Base-by-base conservation (phyloP, 257 asterid genomes). In the Solanum medicagineum region DNA sequence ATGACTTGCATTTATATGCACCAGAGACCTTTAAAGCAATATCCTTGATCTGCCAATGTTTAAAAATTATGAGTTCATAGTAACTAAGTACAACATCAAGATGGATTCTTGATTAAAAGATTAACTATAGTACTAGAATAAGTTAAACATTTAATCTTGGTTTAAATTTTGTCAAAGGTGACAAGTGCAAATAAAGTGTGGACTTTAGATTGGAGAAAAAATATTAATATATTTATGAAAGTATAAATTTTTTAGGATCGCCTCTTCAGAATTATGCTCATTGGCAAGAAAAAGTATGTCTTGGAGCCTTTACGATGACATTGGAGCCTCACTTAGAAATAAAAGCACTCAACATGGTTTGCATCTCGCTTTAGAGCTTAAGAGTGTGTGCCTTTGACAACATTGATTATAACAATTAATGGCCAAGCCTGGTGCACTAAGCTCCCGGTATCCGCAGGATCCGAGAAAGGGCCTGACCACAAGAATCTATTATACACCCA, bases 1-100 rank as follows among this genome's bases (percentile, higher is more conserved):
- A 87, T 2, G 94, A 92, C 91, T 93, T 94, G 89, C 97, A 92
- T 83, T 96, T 94, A 66, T 79, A 81, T 9, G 92, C 85, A 62
- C 98, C 95, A 4, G 99, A 93, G 9, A 94, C 98, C 86, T 95
- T 96, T 89, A 95, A 87, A n/a, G 95, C 98, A 88, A 95, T 94
- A 86, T 95, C 99, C 92, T 94, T 96, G 66, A 96, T 94, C 99
- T 94, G 93, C 59, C 88, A 47, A 69, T 57, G 47, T 77, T 24
- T 51, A 51, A 14, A 51, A 14, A 26, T 6, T 17, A 16, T 24
- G 5, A 77, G 63, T 73, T 73, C 81, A 71, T 20, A 71, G 36
- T 56, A 49, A 24, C 59, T 47, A 22, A 74, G 81, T 74, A 74
- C n/a, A 45, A 47, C 57, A 12, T 75, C 81, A 75, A 51, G 63